Base-by-base conservation (phyloP, 176 grass and related monocot genomes). In the Ananas comosus region DNA sequence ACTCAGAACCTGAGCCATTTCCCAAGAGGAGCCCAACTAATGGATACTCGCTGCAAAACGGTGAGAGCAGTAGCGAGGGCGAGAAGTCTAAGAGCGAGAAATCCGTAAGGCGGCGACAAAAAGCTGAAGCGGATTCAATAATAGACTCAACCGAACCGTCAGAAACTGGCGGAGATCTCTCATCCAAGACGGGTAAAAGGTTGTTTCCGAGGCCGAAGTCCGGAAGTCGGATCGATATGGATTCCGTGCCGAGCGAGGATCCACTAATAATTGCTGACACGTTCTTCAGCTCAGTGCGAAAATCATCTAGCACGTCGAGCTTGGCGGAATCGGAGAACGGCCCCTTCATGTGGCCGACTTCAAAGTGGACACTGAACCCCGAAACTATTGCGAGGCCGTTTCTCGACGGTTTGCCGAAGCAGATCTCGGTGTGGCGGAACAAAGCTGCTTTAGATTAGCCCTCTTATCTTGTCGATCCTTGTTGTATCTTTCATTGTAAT, bases 381-480 rank as follows among this genome's bases (percentile, higher is more conserved):
- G 88, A 91, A 54, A 74, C 85, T 22, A 76, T 87, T 65, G 76
- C 83, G 3, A 63, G 63, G 0, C 81, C 88, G 5, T 75, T 91
- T 49, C 76, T 86, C 28, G 78, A 80, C 24, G 77, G 74, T 42
- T 59, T 77, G 11, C 53, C 65, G 16, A 77, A 86, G 13, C 78
- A 81, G 1, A 56, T 71, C 1, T 33, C 72, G 3, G 67, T 1
- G 47, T 75, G 80, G 63, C 85, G 69, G 81, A 74, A 50, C 33
- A 92, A 92, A 81, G 52, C 90, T 28, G 90, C 90, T 12, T 16
- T 89, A 67, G 86, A 92, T 82, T 92, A 61, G 56, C 21, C 17
- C 21, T 18, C 56, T 61, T 19, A 57, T 61, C n/a, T 61, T 18
- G 17, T 10, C 7, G n/a, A 61, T 61, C 4, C 33, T 61, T 61